Evolutionary conservation across 192 early-diverging fungal species (phyloP).

Genomic region (Gonapodya prolifera): DNA sequence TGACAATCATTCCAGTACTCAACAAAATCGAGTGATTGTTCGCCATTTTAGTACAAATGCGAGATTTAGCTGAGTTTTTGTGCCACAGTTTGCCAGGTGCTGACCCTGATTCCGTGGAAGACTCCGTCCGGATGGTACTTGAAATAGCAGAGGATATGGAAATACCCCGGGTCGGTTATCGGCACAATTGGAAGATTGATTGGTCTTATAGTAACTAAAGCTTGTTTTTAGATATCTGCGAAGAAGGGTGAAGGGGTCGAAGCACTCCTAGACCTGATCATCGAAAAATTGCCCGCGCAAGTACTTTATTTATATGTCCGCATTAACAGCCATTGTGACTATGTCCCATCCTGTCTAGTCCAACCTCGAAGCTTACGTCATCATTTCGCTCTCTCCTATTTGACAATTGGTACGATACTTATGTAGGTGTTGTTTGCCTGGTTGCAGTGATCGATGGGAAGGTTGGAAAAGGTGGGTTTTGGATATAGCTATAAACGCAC

Average conservation of each 20-base stretch:
- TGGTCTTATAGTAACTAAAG: background rate
- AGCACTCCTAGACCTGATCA: constrained; percentile 59
- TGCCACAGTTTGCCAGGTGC: constrained; percentile 54
- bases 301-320: background rate
- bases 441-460: constrained; percentile 77
- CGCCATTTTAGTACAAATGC: background rate
- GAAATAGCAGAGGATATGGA: constrained; percentile 52
- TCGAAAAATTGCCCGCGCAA: constrained; percentile 62
- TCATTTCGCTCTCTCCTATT: constrained; percentile 85
- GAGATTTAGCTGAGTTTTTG: background rate
- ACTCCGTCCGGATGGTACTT: constrained; percentile 78
- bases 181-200: background rate
- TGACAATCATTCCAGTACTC: constrained; percentile 77
- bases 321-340: background rate
- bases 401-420: constrained; percentile 96
- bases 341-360: constrained; percentile 21
- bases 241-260: constrained; percentile 70
- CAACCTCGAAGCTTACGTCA: constrained; percentile 40
- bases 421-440: constrained; percentile 91
- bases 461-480: constrained; percentile 46
- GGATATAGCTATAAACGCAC: background rate
- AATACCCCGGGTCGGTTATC: constrained; percentile 25
- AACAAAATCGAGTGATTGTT: constrained; percentile 56
- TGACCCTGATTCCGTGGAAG: constrained; percentile 58
- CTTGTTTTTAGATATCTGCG: constrained; percentile 54